Conservation (phyloP, 495 filamentous ascomycete genomes). For the Lasiosphaeria hispida region DNA sequence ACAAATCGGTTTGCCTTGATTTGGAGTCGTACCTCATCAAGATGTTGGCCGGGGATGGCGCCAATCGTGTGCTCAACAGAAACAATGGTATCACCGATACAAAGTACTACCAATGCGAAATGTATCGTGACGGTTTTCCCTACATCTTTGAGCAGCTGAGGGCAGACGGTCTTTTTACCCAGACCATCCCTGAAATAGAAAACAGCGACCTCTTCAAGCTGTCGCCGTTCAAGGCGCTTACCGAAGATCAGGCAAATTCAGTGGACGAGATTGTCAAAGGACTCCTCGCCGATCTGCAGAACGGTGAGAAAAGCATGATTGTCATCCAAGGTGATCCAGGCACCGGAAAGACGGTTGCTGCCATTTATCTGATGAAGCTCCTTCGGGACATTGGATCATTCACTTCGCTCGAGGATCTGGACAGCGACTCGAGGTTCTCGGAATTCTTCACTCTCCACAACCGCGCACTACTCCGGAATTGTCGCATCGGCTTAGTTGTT, state of each 20-base stretch:
- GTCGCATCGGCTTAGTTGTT: neutral
- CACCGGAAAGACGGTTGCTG: neutral
- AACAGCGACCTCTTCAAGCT: slow-evolving; percentile 2
- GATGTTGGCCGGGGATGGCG: neutral
- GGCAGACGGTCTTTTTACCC: neutral
- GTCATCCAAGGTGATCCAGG: neutral
- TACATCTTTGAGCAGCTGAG: neutral
- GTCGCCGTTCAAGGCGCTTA: neutral
- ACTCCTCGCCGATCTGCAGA: neutral
- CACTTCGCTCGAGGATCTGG: slow-evolving; percentile 6
- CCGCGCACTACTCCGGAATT: neutral
- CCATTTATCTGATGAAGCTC: slow-evolving; percentile 1
- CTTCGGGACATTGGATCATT: neutral
- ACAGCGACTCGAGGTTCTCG: neutral
- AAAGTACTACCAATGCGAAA: neutral
- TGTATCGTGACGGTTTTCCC: neutral
- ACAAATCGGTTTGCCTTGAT: neutral
- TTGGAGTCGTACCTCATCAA: neutral
- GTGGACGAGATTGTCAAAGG: neutral
- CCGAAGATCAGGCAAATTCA: neutral
- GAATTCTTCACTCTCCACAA: neutral
- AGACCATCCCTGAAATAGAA: neutral
- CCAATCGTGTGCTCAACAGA: neutral
- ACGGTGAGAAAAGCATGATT: neutral
- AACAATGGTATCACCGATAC: neutral